phyloP scores from a whole-genome alignment of 2,329 filamentous ascomycete genomes.

The Neoascochyta sp. region DNA sequence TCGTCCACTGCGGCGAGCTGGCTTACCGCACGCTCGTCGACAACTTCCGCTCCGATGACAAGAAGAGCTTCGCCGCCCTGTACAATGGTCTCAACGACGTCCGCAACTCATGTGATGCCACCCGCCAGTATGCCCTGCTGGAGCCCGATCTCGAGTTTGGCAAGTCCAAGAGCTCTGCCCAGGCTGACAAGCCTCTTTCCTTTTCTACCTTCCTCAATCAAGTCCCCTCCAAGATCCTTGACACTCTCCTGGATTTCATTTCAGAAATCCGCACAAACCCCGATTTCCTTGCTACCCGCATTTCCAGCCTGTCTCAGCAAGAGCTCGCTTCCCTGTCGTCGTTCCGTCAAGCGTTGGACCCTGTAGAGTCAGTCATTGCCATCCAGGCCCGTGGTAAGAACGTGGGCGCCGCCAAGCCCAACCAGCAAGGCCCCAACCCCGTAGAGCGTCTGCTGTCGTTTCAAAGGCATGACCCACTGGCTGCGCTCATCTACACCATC shows the following conservation, averaged over 20 bases:
- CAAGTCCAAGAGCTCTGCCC: conserved; percentile 33
- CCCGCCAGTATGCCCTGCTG: conserved; percentile 65
- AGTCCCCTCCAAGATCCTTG: conserved; percentile 69
- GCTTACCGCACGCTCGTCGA: conserved; percentile 74
- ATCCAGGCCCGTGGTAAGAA: conserved; percentile 56
- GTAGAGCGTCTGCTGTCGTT: conserved; percentile 84
- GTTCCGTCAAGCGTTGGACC: conserved; percentile 74
- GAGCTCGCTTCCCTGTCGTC: conserved; percentile 76
- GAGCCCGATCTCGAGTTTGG: conserved; percentile 66
- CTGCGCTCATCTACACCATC: conserved; percentile 79
- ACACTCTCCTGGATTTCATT: conserved; percentile 75
- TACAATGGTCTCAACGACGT: conserved; percentile 79
- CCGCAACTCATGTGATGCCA: conserved; percentile 70
- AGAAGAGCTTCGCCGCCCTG: conserved; percentile 68
- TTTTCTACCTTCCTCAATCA: conserved; percentile 56
- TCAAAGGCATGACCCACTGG: conserved; percentile 81
- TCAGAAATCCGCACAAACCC: conserved; percentile 80
- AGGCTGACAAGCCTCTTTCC: conserved; percentile 44
- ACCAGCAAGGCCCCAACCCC: conserved; percentile 55
- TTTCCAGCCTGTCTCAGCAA: conserved; percentile 68
- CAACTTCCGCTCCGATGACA: conserved; percentile 73
- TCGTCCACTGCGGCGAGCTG: conserved; percentile 70
- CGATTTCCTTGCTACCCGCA: conserved; percentile 78
- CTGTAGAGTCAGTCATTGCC: conserved; percentile 77
- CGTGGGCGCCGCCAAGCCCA: conserved; percentile 49